phyloP scores from a whole-genome alignment of 306 rosid species.

The Lithocarpus polystachyus region DNA sequence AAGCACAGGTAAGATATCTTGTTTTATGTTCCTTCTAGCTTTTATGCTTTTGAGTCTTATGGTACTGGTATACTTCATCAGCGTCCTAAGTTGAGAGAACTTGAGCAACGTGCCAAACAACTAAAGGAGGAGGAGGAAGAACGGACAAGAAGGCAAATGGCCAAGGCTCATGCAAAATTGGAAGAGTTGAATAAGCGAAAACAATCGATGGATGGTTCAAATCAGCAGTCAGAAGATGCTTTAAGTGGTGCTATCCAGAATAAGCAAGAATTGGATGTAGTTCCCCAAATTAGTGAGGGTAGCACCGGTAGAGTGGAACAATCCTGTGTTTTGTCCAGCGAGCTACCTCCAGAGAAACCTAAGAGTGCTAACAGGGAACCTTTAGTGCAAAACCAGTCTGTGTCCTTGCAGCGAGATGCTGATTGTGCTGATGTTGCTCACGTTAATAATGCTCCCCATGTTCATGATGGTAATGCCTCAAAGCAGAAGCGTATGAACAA shows the following conservation, averaged over 20 bases:
- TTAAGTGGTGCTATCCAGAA: constrained; percentile 40
- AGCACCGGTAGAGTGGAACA: constrained; percentile 29
- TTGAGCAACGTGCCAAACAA: constrained; percentile 75
- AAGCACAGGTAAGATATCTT: constrained; percentile 67
- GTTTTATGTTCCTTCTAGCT: constrained; percentile 10
- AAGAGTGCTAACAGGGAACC: constrained; percentile 37
- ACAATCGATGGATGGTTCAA: constrained; percentile 44
- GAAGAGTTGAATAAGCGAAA: constrained; percentile 73
- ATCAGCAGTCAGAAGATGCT: constrained; percentile 36
- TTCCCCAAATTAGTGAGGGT: constrained; percentile 34
- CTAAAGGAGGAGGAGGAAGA: constrained; percentile 93
- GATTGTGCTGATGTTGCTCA: constrained; percentile 34
- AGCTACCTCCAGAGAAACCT: constrained; percentile 30
- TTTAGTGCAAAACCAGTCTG: constrained; percentile 35
- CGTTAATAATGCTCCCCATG: constrained; percentile 32
- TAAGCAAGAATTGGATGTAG: constrained; percentile 40
- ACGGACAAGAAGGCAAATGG: constrained; percentile 64
- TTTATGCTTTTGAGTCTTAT: constrained; percentile 25
- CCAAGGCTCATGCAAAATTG: constrained; percentile 74
- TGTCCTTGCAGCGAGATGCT: constrained; percentile 45
- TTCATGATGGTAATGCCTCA: constrained; percentile 42
- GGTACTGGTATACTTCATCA: constrained; percentile 28
- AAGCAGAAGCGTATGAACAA: constrained; percentile 59
- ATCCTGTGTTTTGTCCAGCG: constrained; percentile 30
- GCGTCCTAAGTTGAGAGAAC: constrained; percentile 69